Base-by-base conservation (phyloP, 1,284 basidiomycete genomes). In the Ustilago xerochloae region DNA sequence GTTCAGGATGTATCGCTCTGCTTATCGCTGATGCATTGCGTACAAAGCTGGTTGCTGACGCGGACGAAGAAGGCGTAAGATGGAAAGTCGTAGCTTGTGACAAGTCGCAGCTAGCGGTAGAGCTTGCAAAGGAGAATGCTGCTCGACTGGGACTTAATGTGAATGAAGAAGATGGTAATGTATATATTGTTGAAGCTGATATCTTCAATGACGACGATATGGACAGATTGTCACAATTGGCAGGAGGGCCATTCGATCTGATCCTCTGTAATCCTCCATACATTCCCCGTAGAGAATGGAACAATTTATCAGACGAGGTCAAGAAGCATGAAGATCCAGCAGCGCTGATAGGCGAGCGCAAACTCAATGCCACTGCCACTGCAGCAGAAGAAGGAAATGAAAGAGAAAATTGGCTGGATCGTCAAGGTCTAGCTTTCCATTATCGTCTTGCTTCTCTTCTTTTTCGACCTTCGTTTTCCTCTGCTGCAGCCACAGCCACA, bases 181-280 rank as follows among this genome's bases (percentile, higher is more conserved):
- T 74, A 16, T 36, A 49, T 26, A 46, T 74, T 16, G 30, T 56
- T 3, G 20, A 63, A 50, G 71, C 71, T 6, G 71, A 74, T 24
- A 36, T 74, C 10, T 74, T 68, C 18, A 32, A 47, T 30, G 48
- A 74, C 20, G 24, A 2, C 3, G 46, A 58, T 3, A 63, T 74
- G 62, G 53, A 69, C 7, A 16, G 5, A 24, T 30, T 74, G 16
- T 50, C 58, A 0, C 16, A 12, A 0, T 3, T 49, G 0, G 65
- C 62, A 36, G 65, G 58, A 2, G 65, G 62, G 3, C 58, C 71
- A 3, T 74, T 74, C 24, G 55, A 65, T 18, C 10, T 74, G 15
- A 51, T 74, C 13, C 36, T 69, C 13, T 62, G 65, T 51, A 74
- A 74, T 26, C 71, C 71, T 6, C 71, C 71, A 9, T 74, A 74